These are phyloP conservation scores for Gracilariopsis chorda DNA, from an alignment of 23 red algal species.

Conservation along the genomic window DNA sequence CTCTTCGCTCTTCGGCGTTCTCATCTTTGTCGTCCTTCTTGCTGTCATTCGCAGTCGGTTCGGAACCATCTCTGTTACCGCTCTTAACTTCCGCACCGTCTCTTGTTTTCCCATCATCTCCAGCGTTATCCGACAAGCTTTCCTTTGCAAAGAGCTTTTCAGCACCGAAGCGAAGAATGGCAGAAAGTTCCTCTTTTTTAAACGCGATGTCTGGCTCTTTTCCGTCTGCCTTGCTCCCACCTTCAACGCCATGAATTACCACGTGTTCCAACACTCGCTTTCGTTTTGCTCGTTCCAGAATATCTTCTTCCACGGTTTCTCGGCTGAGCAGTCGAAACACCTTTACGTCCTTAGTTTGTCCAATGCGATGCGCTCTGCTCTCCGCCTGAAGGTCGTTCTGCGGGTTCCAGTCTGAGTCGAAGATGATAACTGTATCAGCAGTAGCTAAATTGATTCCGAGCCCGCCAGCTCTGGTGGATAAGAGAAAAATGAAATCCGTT, in stretches of 20 bases:
- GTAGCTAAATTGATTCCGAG: slow-evolving; percentile 95
- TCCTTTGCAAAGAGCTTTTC: slow-evolving; percentile 85
- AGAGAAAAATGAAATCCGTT: slow-evolving; percentile 84
- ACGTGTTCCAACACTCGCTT: slow-evolving; percentile 94
- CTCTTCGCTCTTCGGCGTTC: slow-evolving; percentile 56
- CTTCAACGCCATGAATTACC: slow-evolving; percentile 92
- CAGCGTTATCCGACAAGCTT: background rate
- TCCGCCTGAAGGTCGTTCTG: slow-evolving; percentile 97
- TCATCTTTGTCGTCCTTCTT: slow-evolving; percentile 39
- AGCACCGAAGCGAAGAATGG: slow-evolving; percentile 94
- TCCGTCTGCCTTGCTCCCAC: slow-evolving; percentile 39
- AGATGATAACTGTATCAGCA: slow-evolving; percentile 95
- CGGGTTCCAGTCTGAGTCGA: slow-evolving; percentile 97
- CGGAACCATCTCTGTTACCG: background rate
- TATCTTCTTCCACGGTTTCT: slow-evolving; percentile 97
- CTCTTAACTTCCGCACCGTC: background rate
- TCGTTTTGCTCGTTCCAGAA: slow-evolving; percentile 89
- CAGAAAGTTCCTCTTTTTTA: slow-evolving; percentile 90
- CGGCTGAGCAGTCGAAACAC: slow-evolving; percentile 86
- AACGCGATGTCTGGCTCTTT: slow-evolving; percentile 70
- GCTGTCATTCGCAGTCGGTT: background rate
- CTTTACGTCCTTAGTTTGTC: slow-evolving; percentile 94
- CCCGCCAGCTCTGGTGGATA: slow-evolving; percentile 88
- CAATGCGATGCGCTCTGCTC: slow-evolving; percentile 90
- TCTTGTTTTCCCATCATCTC: background rate